phyloP scores from a whole-genome alignment of 345 rosid species.

The Combretum micranthum region DNA sequence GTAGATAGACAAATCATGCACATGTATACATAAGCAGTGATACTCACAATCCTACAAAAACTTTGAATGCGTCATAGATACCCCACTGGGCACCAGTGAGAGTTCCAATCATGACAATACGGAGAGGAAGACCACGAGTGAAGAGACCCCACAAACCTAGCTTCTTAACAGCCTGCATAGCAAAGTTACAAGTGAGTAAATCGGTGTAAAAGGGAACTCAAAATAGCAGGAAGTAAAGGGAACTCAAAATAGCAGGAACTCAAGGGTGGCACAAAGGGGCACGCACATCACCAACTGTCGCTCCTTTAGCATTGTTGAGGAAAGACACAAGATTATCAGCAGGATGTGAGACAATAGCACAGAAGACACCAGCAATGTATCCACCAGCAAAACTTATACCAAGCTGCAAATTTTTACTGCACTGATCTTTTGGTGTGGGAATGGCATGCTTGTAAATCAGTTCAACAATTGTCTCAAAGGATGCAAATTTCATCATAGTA shows the following conservation, averaged over 20 bases:
- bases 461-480: slow-evolving; percentile 89
- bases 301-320: slow-evolving; percentile 93
- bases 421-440: slow-evolving; percentile 76
- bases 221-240: neutral
- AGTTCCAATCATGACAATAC: slow-evolving; percentile 92
- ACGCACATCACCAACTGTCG: slow-evolving; percentile 79
- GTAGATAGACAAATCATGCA: neutral
- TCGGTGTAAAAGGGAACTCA: neutral
- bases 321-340: slow-evolving; percentile 97
- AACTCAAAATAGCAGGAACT: neutral
- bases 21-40: neutral
- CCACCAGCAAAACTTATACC: slow-evolving; percentile 95
- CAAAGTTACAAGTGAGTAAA: neutral
- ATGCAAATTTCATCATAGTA: slow-evolving; percentile 96
- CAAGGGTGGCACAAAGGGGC: neutral
- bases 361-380: slow-evolving; percentile 81
- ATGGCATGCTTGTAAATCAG: slow-evolving; percentile 66
- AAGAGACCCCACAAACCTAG: slow-evolving; percentile 74
- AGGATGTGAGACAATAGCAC: slow-evolving; percentile 90
- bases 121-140: slow-evolving; percentile 92
- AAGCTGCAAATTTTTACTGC: slow-evolving; percentile 70
- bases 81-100: slow-evolving; percentile 95
- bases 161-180: slow-evolving; percentile 65
- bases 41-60: slow-evolving; percentile 88
- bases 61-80: slow-evolving; percentile 89